Base-by-base conservation (phyloP, 2,329 filamentous ascomycete species). In the Alternaria tenuissima region DNA sequence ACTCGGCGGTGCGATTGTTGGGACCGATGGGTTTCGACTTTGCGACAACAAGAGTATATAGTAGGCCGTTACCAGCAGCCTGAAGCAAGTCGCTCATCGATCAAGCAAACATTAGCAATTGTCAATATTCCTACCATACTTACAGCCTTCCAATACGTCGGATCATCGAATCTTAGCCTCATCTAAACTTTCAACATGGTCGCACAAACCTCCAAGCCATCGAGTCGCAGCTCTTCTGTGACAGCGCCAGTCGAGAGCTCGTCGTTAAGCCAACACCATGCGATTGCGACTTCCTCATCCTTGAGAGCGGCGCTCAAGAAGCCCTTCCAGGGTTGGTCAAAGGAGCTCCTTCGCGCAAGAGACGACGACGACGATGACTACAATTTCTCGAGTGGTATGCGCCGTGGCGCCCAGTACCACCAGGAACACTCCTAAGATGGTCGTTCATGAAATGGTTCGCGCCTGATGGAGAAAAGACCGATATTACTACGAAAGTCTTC, bases 301-400 rank as follows among this genome's bases (percentile, higher is more conserved):
- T 38, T 73, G 24, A 68, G 62, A 34, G 57, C 69, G 18, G 62
- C 64, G 2, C 57, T 77, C 30, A 76, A 75, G 57, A 76, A 75
- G 57, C 75, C 74, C 7, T 76, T 76, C 47, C 72, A 76, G 49
- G 75, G 74, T 5, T 77, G 75, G 75, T 70, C 67, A 18, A 74
- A 67, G 58, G 74, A 76, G 11, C 68, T 76, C 4, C 63, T 78
- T 5, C 69, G 68, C 43, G 76, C 76, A 18, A 66, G 71, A 56
- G 69, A 77, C 32, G 65, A 70, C 30, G 62, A 73, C 28, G 76
- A 78, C 22, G 76, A 79, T 52, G 74, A 77, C 43, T 78, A 78
- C 63, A 78, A 78, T 57, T 78, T 78, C 42, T 57, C 71, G 12
- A 69, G 66, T 20, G 68, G 69, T 28, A 62, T 62, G 54, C 62